phyloP scores from a whole-genome alignment of 2,329 filamentous ascomycete species.

The Aspergillus sp. region DNA sequence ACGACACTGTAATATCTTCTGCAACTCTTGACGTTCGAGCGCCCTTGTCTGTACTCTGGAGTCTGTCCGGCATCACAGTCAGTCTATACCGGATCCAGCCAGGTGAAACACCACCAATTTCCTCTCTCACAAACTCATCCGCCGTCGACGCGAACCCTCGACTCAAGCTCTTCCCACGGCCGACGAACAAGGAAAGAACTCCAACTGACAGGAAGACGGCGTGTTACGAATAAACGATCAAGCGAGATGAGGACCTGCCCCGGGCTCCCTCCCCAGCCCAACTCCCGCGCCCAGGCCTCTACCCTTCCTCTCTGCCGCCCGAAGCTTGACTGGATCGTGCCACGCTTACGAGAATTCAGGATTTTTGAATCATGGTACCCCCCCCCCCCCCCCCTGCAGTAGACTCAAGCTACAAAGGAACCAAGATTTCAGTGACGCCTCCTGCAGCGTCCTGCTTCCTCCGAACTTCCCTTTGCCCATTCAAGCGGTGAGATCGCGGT shows the following conservation, averaged over 20 bases:
- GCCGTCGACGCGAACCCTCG: background rate
- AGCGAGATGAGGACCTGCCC: conserved; percentile 2
- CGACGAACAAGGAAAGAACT: background rate
- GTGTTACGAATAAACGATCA: background rate
- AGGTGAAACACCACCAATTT: background rate
- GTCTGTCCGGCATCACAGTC: background rate
- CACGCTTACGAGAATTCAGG: background rate
- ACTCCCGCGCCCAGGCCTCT: conserved; percentile 1
- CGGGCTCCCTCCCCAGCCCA: background rate
- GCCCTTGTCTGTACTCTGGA: background rate
- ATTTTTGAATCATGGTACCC: no score
- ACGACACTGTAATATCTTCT: no score
- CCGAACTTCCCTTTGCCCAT: background rate
- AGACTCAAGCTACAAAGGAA: no score
- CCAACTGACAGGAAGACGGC: background rate
- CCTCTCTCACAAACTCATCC: background rate
- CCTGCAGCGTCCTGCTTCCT: no score
- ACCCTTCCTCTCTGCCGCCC: background rate
- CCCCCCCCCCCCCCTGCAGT: no score
- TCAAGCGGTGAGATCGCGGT: conserved; percentile 2
- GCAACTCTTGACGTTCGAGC: background rate
- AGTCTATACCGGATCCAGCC: background rate
- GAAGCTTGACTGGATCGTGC: background rate
- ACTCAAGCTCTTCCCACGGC: background rate
- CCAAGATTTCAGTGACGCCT: background rate